Percentiles rank a stretch among this genome's conserved stretches.
Conservation (phyloP, 2,329 filamentous ascomycete species). For the Penicillium sp. region DNA sequence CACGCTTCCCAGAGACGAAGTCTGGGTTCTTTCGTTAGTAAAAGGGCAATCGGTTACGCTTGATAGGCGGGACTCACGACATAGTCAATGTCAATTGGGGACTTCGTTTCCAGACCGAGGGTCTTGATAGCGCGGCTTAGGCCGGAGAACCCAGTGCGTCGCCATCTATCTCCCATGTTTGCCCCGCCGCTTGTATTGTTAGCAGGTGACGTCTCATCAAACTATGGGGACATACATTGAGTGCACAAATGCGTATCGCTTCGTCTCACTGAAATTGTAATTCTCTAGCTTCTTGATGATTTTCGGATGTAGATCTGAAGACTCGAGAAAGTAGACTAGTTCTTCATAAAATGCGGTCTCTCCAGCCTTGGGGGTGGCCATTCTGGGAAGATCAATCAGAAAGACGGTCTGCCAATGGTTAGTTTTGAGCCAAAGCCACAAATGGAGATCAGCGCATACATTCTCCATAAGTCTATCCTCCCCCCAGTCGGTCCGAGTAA, state of each 20-base stretch:
- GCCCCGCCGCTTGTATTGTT: constrained; percentile 51
- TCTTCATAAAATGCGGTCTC: constrained; percentile 63
- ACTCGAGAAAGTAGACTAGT: constrained; percentile 65
- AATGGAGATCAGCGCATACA: constrained; percentile 43
- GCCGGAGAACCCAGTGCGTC: constrained; percentile 67
- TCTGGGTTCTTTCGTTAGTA: constrained; percentile 42
- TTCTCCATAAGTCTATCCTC: constrained; percentile 77
- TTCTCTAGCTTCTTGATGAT: constrained; percentile 65
- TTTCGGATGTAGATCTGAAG: constrained; percentile 60
- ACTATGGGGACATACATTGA: constrained; percentile 60
- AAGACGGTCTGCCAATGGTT: constrained; percentile 63
- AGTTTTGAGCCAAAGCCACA: background rate
- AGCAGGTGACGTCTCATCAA: constrained; percentile 10
- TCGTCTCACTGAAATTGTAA: constrained; percentile 78
- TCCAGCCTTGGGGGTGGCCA: constrained; percentile 17
- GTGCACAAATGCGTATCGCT: constrained; percentile 73
- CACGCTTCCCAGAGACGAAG: constrained; percentile 76
- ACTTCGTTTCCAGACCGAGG: constrained; percentile 58
- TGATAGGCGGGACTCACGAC: constrained; percentile 49
- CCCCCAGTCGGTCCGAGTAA: constrained; percentile 85
- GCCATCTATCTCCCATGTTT: constrained; percentile 49
- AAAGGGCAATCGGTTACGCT: background rate
- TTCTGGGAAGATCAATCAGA: constrained; percentile 77
- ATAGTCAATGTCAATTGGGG: constrained; percentile 66
- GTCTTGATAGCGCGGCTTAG: constrained; percentile 63